A percentile compares a stretch with the other conserved stretches of the same genome.
phyloP scores from a whole-genome alignment of 495 filamentous ascomycete genomes.

The Polyplosphaeria fusca region DNA sequence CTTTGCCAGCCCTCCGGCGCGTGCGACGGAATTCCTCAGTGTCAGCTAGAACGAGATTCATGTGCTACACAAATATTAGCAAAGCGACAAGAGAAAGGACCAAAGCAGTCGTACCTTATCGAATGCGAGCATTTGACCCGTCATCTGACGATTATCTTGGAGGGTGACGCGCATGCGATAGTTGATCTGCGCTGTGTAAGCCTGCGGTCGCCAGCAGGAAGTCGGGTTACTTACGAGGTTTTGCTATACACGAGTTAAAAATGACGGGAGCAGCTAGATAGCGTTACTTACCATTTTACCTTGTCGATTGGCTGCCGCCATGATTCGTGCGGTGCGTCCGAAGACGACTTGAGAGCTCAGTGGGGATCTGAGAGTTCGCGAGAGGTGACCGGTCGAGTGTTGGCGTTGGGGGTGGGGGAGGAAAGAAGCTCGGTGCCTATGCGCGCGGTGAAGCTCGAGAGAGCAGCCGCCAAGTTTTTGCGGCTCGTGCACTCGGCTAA shows the following conservation, averaged over 20 bases:
- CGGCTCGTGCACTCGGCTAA: constrained; percentile 3
- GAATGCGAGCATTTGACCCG: constrained; percentile 94
- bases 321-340: constrained; percentile 61
- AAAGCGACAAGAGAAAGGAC: neutral
- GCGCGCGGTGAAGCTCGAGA: neutral
- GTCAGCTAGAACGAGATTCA: constrained; percentile 98
- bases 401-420: neutral
- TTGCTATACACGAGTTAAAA: constrained; percentile 76
- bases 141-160: constrained; percentile 94
- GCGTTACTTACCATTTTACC: constrained; percentile 96
- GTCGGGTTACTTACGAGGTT: constrained; percentile 75
- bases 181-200: constrained; percentile 75
- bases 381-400: constrained; percentile 7
- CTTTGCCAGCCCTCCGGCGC: constrained; percentile 74
- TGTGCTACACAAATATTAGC: constrained; percentile 61
- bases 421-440: neutral
- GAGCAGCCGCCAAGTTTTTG: neutral
- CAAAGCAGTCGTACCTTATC: constrained; percentile 75
- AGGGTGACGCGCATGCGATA: constrained; percentile 97
- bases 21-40: constrained; percentile 98
- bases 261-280: constrained; percentile 36
- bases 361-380: too few relatives aligned
- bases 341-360: constrained; percentile 57
- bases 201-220: neutral
- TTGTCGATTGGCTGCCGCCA: constrained; percentile 86